Evolutionary conservation across 495 filamentous ascomycete species (phyloP).

Genomic region (Venustampulla echinocandica): DNA sequence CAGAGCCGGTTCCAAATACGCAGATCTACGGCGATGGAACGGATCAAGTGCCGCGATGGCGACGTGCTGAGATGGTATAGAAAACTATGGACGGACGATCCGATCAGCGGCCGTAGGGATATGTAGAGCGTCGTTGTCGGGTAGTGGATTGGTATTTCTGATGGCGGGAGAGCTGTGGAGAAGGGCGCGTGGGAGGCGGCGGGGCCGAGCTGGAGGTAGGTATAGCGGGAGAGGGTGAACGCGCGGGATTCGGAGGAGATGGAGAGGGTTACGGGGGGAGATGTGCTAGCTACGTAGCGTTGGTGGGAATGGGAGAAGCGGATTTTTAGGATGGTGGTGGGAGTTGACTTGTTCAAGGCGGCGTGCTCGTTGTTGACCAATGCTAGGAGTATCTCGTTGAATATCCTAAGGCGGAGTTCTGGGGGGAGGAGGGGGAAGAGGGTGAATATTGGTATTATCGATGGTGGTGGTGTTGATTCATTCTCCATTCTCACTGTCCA

Average conservation of each 20-base stretch:
- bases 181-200: not conserved
- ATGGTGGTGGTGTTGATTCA: too few relatives aligned
- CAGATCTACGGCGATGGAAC: slow-evolving; percentile 11
- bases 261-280: slow-evolving; percentile 14
- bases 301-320: slow-evolving; percentile 12
- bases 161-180: too few relatives aligned
- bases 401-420: slow-evolving; percentile 18
- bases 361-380: too few relatives aligned
- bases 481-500: too few relatives aligned
- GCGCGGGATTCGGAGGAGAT: slow-evolving; percentile 12
- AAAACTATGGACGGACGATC: slow-evolving; percentile 1
- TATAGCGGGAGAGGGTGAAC: not conserved
- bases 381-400: not conserved
- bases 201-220: slow-evolving; percentile 4
- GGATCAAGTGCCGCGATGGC: slow-evolving; percentile 10
- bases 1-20: slow-evolving; percentile 15
- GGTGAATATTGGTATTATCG: slow-evolving; percentile 4
- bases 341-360: not conserved
- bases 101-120: slow-evolving; percentile 5
- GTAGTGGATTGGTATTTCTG: slow-evolving; percentile 16
- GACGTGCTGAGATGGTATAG: slow-evolving; percentile 13
- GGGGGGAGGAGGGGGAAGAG: slow-evolving; percentile 12
- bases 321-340: slow-evolving; percentile 15
- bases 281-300: slow-evolving; percentile 13
- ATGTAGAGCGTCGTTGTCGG: slow-evolving; percentile 13